Conservation (phyloP, 176 grass and related monocot species). For the Chrysopogon serrulatus region DNA sequence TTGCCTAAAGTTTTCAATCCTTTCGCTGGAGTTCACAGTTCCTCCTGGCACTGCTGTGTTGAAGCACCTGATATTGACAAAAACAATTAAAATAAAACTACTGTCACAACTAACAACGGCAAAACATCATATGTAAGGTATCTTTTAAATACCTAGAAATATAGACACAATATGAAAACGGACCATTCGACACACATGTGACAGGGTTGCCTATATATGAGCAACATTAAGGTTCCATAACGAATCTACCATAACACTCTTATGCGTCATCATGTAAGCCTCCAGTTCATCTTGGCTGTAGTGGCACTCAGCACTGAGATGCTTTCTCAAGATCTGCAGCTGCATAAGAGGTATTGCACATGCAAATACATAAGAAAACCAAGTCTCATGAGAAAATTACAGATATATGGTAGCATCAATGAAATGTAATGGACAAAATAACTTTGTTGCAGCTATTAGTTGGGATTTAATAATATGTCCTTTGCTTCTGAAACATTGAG, state of each 20-base stretch:
- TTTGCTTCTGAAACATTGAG: too few species aligned
- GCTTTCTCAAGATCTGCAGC: slow-evolving; percentile 79
- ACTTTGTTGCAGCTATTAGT: too few species aligned
- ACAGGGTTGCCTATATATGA: slow-evolving; percentile 87
- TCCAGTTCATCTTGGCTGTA: slow-evolving; percentile 86
- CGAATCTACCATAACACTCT: slow-evolving; percentile 84
- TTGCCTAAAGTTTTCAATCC: slow-evolving; percentile 91
- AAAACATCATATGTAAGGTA: background rate
- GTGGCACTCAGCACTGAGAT: slow-evolving; percentile 58
- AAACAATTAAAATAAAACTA: slow-evolving; percentile 20
- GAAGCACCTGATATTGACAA: slow-evolving; percentile 46
- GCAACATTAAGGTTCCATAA: slow-evolving; percentile 97
- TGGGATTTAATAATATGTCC: too few species aligned
- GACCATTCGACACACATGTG: slow-evolving; percentile 86
- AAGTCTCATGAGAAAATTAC: background rate
- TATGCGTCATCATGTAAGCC: slow-evolving; percentile 68
- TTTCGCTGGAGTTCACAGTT: slow-evolving; percentile 75
- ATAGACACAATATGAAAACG: slow-evolving; percentile 8
- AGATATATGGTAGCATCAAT: background rate
- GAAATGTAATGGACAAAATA: background rate
- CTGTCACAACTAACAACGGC: background rate
- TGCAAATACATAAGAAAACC: slow-evolving; percentile 21
- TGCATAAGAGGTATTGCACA: slow-evolving; percentile 91
- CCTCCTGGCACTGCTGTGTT: slow-evolving; percentile 52
- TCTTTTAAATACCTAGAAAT: background rate